Base-by-base conservation (phyloP, 495 filamentous ascomycete species). In the Aspergillus sparsus region DNA sequence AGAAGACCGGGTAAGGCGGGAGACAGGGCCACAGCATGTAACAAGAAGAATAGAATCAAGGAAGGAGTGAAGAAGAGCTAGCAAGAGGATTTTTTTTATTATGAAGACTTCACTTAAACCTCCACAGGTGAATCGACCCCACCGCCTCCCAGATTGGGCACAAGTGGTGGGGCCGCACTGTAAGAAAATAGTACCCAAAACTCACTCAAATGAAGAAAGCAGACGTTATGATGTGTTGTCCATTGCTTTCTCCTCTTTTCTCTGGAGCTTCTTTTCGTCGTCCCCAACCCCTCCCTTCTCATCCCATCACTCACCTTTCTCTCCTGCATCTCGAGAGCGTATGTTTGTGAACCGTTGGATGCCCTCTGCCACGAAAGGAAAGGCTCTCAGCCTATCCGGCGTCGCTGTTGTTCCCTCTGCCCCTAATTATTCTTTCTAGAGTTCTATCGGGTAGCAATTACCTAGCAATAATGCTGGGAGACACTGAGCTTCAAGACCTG, bases 401-500 rank as follows among this genome's bases (percentile, higher is more conserved):
- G 31, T 49, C 31, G 37, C 37, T 36, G 37, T 42, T 27, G 21
- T 27, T 27, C 21, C 21, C n/a, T n/a, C 46, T 31, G 5, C 46
- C 8, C 13, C 32, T 27, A 10, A 7, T 31, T 50, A n/a, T 50
- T 27, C 47, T 11, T 9, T 39, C 27, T 11, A 9, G 13, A 45
- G 16, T 10, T 21, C 3, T 27, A 47, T 51, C 37, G 36, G 34
- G 4, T 3, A 37, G 9, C 35, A 12, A 2, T 13, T 51, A 33
- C 15, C 42, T n/a, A 36, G 11, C 65, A 69, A 63, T 34, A 2
- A 76, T 79, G 74, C 64, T 76, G n/a, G 56, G 68, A 42, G 73
- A 79, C 53, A 56, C 68, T n/a, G 76, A 79, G 47, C 70, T 77
- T 60, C 65, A 71, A 62, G 66, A 62, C 41, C 55, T 79, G 39